A percentile compares a stretch with the other conserved stretches of the same genome.
phyloP scores from a whole-genome alignment of 306 rosid species.

The Chamaecrista fasciculata region DNA sequence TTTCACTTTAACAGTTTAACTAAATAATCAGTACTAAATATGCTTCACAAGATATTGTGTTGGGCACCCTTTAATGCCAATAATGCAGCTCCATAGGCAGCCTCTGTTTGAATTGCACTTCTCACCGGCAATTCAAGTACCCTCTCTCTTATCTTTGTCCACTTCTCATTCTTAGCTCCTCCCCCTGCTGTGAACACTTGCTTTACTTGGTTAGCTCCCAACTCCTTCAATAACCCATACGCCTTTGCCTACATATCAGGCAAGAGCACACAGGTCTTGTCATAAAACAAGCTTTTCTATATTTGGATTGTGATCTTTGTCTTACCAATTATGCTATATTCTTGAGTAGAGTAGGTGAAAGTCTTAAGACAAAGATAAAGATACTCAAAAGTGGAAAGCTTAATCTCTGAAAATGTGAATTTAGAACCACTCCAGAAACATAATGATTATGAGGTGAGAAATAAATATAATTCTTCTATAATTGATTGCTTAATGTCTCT shows the following conservation, averaged over 20 bases:
- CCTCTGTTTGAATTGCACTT: constrained; percentile 71
- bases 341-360: no score
- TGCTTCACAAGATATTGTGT: constrained; percentile 24
- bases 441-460: no score
- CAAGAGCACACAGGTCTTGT: neutral
- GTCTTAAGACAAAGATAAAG: no score
- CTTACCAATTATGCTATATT: no score
- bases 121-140: constrained; percentile 77
- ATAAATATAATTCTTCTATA: no score
- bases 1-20: neutral
- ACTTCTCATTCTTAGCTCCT: constrained; percentile 75
- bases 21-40: neutral
- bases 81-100: constrained; percentile 90
- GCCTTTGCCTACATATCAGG: constrained; percentile 62
- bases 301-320: no score
- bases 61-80: constrained; percentile 67
- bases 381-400: no score
- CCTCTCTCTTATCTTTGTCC: constrained; percentile 80
- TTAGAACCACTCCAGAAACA: no score
- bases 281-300: no score
- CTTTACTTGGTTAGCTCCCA: constrained; percentile 73
- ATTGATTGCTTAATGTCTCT: neutral
- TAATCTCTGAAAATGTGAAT: no score
- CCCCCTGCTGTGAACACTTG: constrained; percentile 86
- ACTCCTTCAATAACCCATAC: constrained; percentile 61